These are phyloP conservation scores for Fragosphaeria purpurea DNA, from an alignment of 2,329 filamentous ascomycete species.

Conservation along the genomic window DNA sequence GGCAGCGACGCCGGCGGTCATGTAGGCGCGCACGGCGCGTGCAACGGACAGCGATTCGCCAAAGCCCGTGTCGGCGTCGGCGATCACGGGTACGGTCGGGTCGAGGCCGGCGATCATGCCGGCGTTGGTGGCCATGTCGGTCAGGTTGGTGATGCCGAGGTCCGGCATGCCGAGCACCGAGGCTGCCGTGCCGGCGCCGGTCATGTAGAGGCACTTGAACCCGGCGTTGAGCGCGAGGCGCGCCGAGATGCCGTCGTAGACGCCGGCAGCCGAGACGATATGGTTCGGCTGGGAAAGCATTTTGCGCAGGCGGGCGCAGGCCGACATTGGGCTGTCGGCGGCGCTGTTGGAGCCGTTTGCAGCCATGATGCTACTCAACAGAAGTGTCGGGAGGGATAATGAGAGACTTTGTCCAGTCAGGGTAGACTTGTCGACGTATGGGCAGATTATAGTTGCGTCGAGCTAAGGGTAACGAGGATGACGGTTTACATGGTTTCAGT, in stretches of 20 bases:
- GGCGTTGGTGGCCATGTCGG: constrained; percentile 55
- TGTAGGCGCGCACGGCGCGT: constrained; percentile 36
- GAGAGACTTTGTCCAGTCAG: no score
- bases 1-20: constrained; percentile 44
- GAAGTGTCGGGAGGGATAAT: no score
- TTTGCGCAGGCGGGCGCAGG: background rate
- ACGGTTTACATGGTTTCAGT: no score
- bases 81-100: constrained; percentile 46
- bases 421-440: no score
- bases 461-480: no score
- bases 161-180: constrained; percentile 54
- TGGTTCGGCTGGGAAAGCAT: constrained; percentile 25
- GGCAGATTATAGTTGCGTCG: no score
- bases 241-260: constrained; percentile 59
- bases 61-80: constrained; percentile 51
- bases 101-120: constrained; percentile 54
- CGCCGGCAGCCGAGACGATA: constrained; percentile 50
- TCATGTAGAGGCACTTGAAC: constrained; percentile 59
- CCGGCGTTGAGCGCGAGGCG: constrained; percentile 52
- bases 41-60: constrained; percentile 43
- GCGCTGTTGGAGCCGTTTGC: background rate
- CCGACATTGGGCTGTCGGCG: constrained; percentile 1
- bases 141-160: constrained; percentile 49
- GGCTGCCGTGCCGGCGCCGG: constrained; percentile 51
- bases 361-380: no score